Evolutionary conservation across 257 asterid species (phyloP), one percentile per base, ranked within the genome.

Genomic region (Lantana camara): DNA sequence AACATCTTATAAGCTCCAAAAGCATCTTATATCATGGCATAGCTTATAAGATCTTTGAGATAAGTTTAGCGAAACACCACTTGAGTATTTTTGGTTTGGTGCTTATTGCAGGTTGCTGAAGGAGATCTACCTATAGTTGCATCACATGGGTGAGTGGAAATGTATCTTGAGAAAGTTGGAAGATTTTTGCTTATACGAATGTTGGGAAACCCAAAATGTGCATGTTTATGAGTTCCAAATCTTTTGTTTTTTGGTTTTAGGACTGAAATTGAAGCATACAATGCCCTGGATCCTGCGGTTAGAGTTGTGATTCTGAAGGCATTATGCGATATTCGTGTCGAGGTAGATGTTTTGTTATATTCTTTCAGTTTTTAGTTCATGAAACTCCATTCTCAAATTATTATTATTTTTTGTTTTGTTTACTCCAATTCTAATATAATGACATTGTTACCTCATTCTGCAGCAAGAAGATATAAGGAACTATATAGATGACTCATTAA

Each of bases 71-170:
- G 4, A 27, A 27, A 27, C 32, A 27, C 32, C 32, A 27, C 32
- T 70, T 35, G 23, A 50, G 56, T 68, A 10, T 58, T 32, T 51
- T 38, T 57, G 16, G 48, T 55, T 49, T 77, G 44, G 66, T 64
- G 62, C 61, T 53, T 66, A 55, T 69, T 66, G 65, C 95, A 94
- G 99, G 97, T 90, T 70, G 97, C 97, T 0, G 99, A 90, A 70
- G 99, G 99, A 60, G 97, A 94, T 49, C 51, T 94, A 57, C 99
- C 99, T 73, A 84, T 94, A 46, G 95, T 94, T 73, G 95, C 99
- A 38, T 80, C 97, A 70, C 99, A 94, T 24, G 99, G 99, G 99
- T 94, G 70, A 83, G 92, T 67, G 57, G 49, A 57, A 54, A 38
- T 70, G 12, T 59, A 57, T 54, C 69, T 45, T 12, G 42, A 59